A percentile compares a stretch with the other conserved stretches of the same genome.
phyloP scores from a whole-genome alignment of 768 basidiomycete species.

The Leucogyrophana mollusca region DNA sequence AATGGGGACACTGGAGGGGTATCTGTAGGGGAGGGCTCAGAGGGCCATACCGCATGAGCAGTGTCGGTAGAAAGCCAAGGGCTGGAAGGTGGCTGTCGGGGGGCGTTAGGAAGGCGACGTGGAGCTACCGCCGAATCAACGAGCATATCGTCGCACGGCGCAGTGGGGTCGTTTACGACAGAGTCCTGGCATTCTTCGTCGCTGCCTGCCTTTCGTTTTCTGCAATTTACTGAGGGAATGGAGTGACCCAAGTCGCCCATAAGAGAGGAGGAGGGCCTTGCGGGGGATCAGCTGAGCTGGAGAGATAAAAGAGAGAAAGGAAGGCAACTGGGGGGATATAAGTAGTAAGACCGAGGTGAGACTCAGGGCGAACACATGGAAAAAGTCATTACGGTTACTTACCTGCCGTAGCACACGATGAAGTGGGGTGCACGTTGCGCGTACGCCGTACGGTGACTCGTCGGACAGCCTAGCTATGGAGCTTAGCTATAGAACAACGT shows the following conservation, averaged over 20 bases:
- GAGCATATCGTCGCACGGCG: slow-evolving; percentile 33
- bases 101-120: slow-evolving; percentile 29
- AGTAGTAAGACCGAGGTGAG: slow-evolving; percentile 26
- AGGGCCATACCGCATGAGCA: slow-evolving; percentile 35
- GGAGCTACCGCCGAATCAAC: slow-evolving; percentile 30
- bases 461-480: slow-evolving; percentile 8
- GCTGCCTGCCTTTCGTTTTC: slow-evolving; percentile 67
- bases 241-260: slow-evolving; percentile 68
- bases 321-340: slow-evolving; percentile 28
- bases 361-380: slow-evolving; percentile 34
- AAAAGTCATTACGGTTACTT: slow-evolving; percentile 24
- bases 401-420: slow-evolving; percentile 13
- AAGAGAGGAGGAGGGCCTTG: slow-evolving; percentile 22
- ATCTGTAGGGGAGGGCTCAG: slow-evolving; percentile 33
- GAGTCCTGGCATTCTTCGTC: slow-evolving; percentile 38
- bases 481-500: slow-evolving; percentile 12
- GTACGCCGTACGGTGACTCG: neutral
- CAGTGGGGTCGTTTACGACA: slow-evolving; percentile 31
- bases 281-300: slow-evolving; percentile 15
- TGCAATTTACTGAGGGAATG: slow-evolving; percentile 46
- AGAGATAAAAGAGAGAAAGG: slow-evolving; percentile 15
- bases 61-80: slow-evolving; percentile 31
- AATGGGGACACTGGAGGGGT: slow-evolving; percentile 37
- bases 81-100: slow-evolving; percentile 38
- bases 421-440: slow-evolving; percentile 2